Percentiles rank a stretch among this genome's conserved stretches.
These are phyloP conservation scores for Alternaria sp. DNA, from an alignment of 2,329 filamentous ascomycete genomes.

Conservation along the genomic window DNA sequence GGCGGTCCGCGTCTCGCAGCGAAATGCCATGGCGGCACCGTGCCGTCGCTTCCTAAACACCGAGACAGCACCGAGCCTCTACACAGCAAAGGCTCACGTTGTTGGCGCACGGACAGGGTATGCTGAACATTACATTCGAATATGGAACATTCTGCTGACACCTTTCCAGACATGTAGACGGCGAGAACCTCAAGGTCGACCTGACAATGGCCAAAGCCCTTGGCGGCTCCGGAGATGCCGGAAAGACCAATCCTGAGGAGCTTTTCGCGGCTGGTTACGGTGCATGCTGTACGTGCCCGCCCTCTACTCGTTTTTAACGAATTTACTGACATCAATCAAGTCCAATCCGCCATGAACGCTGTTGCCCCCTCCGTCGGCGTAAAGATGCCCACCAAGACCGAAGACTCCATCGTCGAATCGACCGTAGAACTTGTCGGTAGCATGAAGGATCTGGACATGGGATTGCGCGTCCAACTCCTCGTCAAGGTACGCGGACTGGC, in stretches of 20 bases:
- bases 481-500: slow-evolving; percentile 47
- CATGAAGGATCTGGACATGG: slow-evolving; percentile 57
- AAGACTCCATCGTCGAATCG: slow-evolving; percentile 52
- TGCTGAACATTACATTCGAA: not conserved
- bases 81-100: slow-evolving; percentile 51
- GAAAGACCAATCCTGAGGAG: slow-evolving; percentile 58
- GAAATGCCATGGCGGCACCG: not conserved
- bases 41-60: slow-evolving; percentile 50
- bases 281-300: slow-evolving; percentile 50
- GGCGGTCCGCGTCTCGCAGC: slow-evolving; percentile 17
- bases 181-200: slow-evolving; percentile 49
- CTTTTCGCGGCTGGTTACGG: slow-evolving; percentile 60
- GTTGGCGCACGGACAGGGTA: slow-evolving; percentile 51
- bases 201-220: slow-evolving; percentile 57
- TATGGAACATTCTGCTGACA: not conserved
- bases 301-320: rapidly evolving
- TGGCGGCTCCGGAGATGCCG: slow-evolving; percentile 51
- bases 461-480: slow-evolving; percentile 55
- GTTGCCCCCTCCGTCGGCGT: slow-evolving; percentile 52
- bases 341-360: slow-evolving; percentile 57
- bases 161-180: slow-evolving; percentile 38
- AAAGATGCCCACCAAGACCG: slow-evolving; percentile 51
- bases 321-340: not conserved
- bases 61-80: slow-evolving; percentile 51
- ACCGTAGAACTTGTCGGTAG: slow-evolving; percentile 57